These are phyloP conservation scores for Exophiala bonariae DNA, from an alignment of 2,329 filamentous ascomycete species.

Conservation along the genomic window DNA sequence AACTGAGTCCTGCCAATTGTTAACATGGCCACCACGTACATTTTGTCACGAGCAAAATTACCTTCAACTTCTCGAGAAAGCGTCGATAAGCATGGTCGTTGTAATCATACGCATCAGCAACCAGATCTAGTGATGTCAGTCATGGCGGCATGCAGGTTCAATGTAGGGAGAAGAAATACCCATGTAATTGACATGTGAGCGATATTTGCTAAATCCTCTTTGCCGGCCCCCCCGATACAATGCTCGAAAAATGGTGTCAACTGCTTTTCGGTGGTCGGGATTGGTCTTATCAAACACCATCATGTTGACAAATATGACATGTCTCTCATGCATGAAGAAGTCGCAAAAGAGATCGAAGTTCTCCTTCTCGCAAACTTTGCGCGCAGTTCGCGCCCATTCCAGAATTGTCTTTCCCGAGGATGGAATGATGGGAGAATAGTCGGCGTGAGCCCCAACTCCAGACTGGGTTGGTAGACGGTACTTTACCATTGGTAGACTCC, in stretches of 20 bases:
- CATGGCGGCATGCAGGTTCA: not conserved
- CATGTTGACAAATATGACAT: slow-evolving; percentile 24
- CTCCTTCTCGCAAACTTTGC: slow-evolving; percentile 14
- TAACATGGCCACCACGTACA: not conserved
- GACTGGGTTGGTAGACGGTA: slow-evolving; percentile 17
- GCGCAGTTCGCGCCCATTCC: slow-evolving; percentile 17
- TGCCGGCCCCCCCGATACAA: slow-evolving; percentile 15
- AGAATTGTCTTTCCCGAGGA: slow-evolving; percentile 17
- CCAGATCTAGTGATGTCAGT: slow-evolving; percentile 12
- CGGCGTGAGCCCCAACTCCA: slow-evolving; percentile 21
- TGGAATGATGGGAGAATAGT: slow-evolving; percentile 23
- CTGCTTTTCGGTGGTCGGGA: slow-evolving; percentile 12
- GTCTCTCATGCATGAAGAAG: slow-evolving; percentile 24
- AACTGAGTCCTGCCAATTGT: slow-evolving; percentile 38
- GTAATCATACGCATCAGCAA: slow-evolving; percentile 19
- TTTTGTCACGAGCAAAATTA: not conserved
- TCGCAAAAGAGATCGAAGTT: slow-evolving; percentile 23
- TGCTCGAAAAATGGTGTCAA: slow-evolving; percentile 16
- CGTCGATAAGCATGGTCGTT: slow-evolving; percentile 22
- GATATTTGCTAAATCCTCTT: slow-evolving; percentile 22
- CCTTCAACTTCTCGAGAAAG: slow-evolving; percentile 22
- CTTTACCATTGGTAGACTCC: slow-evolving; percentile 21
- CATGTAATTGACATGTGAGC: slow-evolving; percentile 23
- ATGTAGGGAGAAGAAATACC: no score
- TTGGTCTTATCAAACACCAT: slow-evolving; percentile 22